Percentiles rank a stretch among this genome's conserved stretches.
These are phyloP conservation scores for Xanthoconium separans DNA, from an alignment of 1,284 basidiomycete species.

Conservation along the genomic window DNA sequence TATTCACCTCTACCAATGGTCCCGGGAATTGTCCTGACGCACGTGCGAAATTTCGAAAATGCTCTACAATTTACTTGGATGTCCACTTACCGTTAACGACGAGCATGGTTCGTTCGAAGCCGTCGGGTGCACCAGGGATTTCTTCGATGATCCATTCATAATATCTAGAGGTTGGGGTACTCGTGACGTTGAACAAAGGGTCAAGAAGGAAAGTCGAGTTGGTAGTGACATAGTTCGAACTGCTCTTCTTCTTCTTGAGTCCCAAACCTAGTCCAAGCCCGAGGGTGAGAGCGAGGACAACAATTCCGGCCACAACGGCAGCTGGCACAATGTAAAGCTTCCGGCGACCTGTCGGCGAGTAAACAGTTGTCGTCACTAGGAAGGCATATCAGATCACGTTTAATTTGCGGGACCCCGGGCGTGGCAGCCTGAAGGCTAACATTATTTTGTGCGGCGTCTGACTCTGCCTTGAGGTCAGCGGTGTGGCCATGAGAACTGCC, in stretches of 20 bases:
- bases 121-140: constrained; percentile 30
- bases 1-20: constrained; percentile 32
- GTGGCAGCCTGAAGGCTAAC: not conserved
- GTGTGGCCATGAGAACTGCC: constrained; percentile 12
- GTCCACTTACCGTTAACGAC: constrained; percentile 28
- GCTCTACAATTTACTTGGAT: not conserved
- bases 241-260: constrained; percentile 23
- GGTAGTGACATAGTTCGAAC: constrained; percentile 19
- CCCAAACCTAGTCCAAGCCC: constrained; percentile 29
- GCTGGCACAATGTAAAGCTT: constrained; percentile 17
- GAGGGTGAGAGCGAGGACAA: constrained; percentile 26
- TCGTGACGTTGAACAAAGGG: constrained; percentile 27
- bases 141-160: constrained; percentile 33
- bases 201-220: constrained; percentile 33
- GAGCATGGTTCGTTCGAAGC: constrained; percentile 31
- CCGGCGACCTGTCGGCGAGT: constrained; percentile 18
- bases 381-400: not conserved
- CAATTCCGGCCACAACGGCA: constrained; percentile 9
- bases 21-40: constrained; percentile 32
- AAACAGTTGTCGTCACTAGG: not conserved
- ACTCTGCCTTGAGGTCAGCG: constrained; percentile 7
- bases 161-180: constrained; percentile 30
- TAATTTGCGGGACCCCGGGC: constrained; percentile 11
- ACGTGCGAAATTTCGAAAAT: constrained; percentile 1
- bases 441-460: constrained; percentile 2